These are phyloP conservation scores for Ustilago trichophora DNA, from an alignment of 1,284 basidiomycete genomes.

Conservation along the genomic window DNA sequence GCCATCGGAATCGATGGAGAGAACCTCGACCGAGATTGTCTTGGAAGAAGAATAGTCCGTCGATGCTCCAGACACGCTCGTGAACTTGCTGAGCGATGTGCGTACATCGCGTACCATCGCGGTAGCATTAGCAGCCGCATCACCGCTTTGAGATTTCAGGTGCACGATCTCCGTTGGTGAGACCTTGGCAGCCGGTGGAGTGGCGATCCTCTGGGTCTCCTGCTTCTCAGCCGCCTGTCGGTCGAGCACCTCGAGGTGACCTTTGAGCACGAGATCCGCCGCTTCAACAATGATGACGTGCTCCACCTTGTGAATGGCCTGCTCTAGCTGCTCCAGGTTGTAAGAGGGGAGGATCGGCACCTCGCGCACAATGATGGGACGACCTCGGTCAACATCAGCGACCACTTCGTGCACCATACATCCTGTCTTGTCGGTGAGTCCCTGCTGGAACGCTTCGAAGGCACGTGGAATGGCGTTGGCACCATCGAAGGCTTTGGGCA, in stretches of 20 bases:
- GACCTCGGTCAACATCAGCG: slow-evolving; percentile 89
- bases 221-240: slow-evolving; percentile 15
- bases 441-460: slow-evolving; percentile 84
- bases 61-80: not conserved
- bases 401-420: slow-evolving; percentile 96
- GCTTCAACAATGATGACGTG: slow-evolving; percentile 88
- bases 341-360: slow-evolving; percentile 79
- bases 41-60: slow-evolving; percentile 1
- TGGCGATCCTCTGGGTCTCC: not conserved
- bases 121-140: slow-evolving; percentile 9
- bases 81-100: slow-evolving; percentile 3
- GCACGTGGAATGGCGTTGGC: slow-evolving; percentile 88
- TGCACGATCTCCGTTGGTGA: slow-evolving; percentile 15
- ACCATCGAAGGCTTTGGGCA: slow-evolving; percentile 94
- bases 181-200: not conserved
- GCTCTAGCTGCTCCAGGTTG: slow-evolving; percentile 78
- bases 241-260: slow-evolving; percentile 30
- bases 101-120: slow-evolving; percentile 11
- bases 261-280: slow-evolving; percentile 44
- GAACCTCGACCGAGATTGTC: slow-evolving; percentile 38
- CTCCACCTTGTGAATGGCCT: slow-evolving; percentile 82
- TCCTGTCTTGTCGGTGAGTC: slow-evolving; percentile 73
- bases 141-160: slow-evolving; percentile 1
- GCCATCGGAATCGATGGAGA: slow-evolving; percentile 40
- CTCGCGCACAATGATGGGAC: slow-evolving; percentile 82